A percentile compares a stretch with the other conserved stretches of the same genome.
phyloP scores from a whole-genome alignment of 345 rosid species.

The Isatis tinctoria region DNA sequence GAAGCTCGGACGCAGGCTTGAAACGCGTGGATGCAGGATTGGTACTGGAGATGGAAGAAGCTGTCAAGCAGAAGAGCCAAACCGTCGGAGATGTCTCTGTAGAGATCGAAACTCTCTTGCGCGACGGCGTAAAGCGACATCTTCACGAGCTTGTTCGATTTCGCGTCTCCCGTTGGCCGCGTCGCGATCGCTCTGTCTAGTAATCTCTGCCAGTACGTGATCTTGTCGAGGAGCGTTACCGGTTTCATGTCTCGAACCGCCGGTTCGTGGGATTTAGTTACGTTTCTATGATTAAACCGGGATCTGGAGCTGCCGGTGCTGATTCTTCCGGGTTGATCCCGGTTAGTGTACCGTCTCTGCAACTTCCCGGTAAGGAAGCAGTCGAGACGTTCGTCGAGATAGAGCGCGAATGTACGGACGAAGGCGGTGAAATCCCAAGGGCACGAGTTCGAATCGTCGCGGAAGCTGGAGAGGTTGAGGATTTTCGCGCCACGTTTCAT shows the following conservation, averaged over 20 bases:
- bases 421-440: slow-evolving; percentile 78
- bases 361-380: slow-evolving; percentile 68
- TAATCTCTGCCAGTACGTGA: slow-evolving; percentile 62
- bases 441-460: slow-evolving; percentile 62
- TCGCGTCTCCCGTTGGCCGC: slow-evolving; percentile 61
- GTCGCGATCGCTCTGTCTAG: slow-evolving; percentile 68
- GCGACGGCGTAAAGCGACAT: slow-evolving; percentile 48
- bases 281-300: slow-evolving; percentile 13
- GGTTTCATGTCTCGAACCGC: slow-evolving; percentile 65
- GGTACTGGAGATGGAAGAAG: slow-evolving; percentile 66
- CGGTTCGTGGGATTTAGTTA: slow-evolving; percentile 8
- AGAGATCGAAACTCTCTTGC: slow-evolving; percentile 75
- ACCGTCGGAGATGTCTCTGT: slow-evolving; percentile 67
- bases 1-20: slow-evolving; percentile 61
- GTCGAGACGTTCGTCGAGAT: slow-evolving; percentile 69
- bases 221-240: slow-evolving; percentile 48
- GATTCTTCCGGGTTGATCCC: slow-evolving; percentile 19
- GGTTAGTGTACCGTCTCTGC: slow-evolving; percentile 39
- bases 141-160: slow-evolving; percentile 46
- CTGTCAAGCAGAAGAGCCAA: slow-evolving; percentile 55
- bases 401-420: slow-evolving; percentile 57
- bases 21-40: slow-evolving; percentile 55
- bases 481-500: slow-evolving; percentile 77
- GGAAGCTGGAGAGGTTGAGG: slow-evolving; percentile 61
- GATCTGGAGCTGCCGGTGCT: not conserved